phyloP scores from a whole-genome alignment of 306 rosid genomes.

The Lagenaria siceraria region DNA sequence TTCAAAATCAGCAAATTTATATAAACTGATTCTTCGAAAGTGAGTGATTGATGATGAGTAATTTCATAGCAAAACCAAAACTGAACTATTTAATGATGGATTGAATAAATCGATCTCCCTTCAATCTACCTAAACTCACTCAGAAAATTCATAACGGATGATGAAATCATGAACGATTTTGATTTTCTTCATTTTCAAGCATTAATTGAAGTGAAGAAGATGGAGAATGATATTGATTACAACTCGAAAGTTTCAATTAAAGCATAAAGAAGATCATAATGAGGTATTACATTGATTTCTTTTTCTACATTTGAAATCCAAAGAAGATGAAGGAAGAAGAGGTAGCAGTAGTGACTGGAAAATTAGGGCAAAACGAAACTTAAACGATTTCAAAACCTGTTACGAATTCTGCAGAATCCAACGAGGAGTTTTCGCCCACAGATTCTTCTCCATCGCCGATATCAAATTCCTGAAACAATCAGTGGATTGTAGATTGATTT shows the following conservation, averaged over 20 bases:
- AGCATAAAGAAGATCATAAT: conserved; percentile 17
- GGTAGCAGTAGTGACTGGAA: neutral
- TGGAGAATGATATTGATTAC: neutral
- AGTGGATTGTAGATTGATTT: neutral
- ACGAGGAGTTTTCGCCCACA: conserved; percentile 26
- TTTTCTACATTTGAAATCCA: neutral
- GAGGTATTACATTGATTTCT: conserved; percentile 34
- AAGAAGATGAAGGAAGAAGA: neutral
- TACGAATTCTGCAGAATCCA: conserved; percentile 32
- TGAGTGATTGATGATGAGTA: neutral
- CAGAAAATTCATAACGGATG: neutral
- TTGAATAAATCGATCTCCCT: neutral
- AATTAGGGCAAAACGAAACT: neutral
- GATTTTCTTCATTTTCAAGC: neutral
- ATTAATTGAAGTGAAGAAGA: neutral
- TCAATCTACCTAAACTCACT: neutral
- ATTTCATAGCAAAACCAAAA: neutral
- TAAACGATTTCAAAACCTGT: conserved; percentile 1
- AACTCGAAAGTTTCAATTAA: neutral
- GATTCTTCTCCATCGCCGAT: conserved; percentile 35
- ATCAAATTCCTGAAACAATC: conserved; percentile 21
- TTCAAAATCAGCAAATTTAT: neutral
- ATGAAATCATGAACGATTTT: neutral
- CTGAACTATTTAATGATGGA: neutral
- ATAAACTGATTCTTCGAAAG: neutral